These are phyloP conservation scores for Triglochin maritima DNA, from an alignment of 106 monocot genomes.

Conservation along the genomic window DNA sequence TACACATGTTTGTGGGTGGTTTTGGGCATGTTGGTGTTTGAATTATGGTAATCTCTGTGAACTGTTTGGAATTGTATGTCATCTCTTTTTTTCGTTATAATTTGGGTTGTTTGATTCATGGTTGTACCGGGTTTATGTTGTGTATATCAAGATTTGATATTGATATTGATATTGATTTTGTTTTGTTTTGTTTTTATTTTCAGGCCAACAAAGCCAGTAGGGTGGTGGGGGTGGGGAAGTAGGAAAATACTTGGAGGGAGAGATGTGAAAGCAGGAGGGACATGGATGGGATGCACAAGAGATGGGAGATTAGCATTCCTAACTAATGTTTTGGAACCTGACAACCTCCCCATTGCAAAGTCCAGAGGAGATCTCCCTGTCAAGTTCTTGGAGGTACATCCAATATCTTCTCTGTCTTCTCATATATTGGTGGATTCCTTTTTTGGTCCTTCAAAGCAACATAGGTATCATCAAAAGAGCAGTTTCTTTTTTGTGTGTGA, in stretches of 20 bases:
- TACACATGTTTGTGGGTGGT: no score
- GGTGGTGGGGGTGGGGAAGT: conserved; percentile 58
- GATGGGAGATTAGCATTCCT: conserved; percentile 75
- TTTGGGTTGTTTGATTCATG: background rate
- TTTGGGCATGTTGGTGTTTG: no score
- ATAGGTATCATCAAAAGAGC: no score
- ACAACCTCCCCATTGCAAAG: conserved; percentile 23
- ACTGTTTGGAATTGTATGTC: background rate
- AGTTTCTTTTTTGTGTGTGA: no score
- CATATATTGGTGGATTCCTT: background rate
- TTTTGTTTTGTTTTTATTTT: background rate
- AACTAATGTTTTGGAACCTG: conserved; percentile 75
- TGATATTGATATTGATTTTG: background rate
- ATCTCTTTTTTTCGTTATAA: background rate
- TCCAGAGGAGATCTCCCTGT: conserved; percentile 54
- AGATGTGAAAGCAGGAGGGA: conserved; percentile 66
- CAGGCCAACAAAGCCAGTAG: conserved; percentile 77
- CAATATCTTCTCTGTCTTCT: background rate
- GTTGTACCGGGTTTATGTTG: background rate
- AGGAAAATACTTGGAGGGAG: conserved; percentile 75
- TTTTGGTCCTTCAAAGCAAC: background rate
- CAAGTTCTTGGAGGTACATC: conserved; percentile 45
- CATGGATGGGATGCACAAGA: conserved; percentile 83
- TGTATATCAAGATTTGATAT: background rate
- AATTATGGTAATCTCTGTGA: background rate